These are phyloP conservation scores for Syzygium malaccense DNA, from an alignment of 441 rosid genomes.

Conservation along the genomic window DNA sequence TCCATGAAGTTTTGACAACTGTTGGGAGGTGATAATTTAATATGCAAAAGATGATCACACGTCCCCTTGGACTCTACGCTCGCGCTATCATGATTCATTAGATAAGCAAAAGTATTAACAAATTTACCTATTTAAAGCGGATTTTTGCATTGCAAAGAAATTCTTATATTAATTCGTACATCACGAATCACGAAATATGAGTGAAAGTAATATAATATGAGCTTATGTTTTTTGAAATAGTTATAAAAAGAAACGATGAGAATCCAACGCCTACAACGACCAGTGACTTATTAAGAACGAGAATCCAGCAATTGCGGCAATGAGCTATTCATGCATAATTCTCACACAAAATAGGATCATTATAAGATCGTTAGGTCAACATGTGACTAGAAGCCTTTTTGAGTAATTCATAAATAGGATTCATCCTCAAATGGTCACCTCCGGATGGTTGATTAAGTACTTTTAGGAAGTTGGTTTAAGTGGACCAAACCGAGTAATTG, in stretches of 20 bases:
- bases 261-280: background rate
- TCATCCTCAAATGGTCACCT: background rate
- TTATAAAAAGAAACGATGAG: accelerated
- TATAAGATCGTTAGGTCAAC: background rate
- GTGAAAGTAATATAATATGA: background rate
- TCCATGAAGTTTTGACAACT: background rate
- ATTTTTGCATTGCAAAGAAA: too few species aligned
- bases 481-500: background rate
- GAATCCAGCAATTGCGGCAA: background rate
- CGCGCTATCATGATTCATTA: background rate
- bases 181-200: background rate
- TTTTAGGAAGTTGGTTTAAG: background rate
- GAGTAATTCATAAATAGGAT: background rate
- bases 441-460: background rate
- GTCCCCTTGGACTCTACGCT: background rate
- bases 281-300: background rate
- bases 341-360: background rate
- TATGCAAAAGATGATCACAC: background rate
- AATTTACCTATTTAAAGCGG: background rate
- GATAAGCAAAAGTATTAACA: background rate
- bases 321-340: background rate
- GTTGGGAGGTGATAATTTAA: background rate
- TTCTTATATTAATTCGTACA: too few species aligned
- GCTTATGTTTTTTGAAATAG: background rate
- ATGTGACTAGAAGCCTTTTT: background rate